These are phyloP conservation scores for Kwoniella europaea DNA, from an alignment of 768 basidiomycete species.

Conservation along the genomic window DNA sequence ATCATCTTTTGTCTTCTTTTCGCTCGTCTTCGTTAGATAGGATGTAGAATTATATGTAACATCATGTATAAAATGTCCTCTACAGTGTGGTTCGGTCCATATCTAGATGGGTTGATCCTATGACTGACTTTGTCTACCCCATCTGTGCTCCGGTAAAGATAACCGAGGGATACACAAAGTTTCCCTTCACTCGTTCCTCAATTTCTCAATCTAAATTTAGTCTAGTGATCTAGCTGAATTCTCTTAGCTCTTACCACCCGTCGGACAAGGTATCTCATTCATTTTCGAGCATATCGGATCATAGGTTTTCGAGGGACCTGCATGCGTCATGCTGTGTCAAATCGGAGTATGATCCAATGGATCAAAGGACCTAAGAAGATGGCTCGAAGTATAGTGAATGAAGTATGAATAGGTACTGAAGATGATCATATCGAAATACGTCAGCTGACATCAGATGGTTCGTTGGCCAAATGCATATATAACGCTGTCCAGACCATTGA, in stretches of 20 bases:
- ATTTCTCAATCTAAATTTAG: no score
- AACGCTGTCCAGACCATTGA: neutral
- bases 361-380: constrained; percentile 6
- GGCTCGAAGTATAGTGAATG: neutral
- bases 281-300: neutral
- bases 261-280: neutral
- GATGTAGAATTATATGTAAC: neutral
- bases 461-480: neutral
- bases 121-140: no score
- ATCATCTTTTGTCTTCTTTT: neutral
- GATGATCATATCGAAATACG: neutral
- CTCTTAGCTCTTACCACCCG: neutral
- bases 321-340: constrained; percentile 9
- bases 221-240: neutral
- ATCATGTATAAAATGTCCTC: neutral
- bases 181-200: no score
- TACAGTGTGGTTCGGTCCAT: neutral
- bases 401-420: neutral
- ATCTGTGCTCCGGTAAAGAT: no score
- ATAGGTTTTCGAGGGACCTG: neutral
- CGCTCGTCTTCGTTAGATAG: neutral
- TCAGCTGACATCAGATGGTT: neutral
- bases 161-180: no score
- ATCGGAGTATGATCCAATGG: neutral
- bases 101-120: no score